Base-by-base conservation (phyloP, 2,329 filamentous ascomycete species). In the Ceratocystis cacaofunesta region DNA sequence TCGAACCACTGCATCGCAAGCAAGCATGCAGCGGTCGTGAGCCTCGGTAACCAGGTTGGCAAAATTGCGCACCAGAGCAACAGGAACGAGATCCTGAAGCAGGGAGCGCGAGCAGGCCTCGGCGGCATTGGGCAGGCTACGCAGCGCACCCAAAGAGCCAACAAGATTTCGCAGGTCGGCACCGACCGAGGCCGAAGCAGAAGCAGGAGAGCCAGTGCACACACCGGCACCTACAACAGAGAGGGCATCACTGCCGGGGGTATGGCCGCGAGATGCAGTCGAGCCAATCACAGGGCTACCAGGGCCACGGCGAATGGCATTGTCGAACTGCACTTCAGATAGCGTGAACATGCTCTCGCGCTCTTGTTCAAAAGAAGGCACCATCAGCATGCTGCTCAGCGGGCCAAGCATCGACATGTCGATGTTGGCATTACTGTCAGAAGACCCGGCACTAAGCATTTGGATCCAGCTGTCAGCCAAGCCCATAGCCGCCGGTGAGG, bases 41-140 rank as follows among this genome's bases (percentile, higher is more conserved):
- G 82, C 87, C 72, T 94, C 88, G 69, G 88, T 85, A 71, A 96
- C 88, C 83, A 95, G 91, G 76, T 90, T 89, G 71, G 89, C 89
- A 78, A 97, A 97, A 74, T 92, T 90, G 70, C 86, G 85, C 64
- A 99, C 90, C 61, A 97, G 91, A 69, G 97, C 91, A 70, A 85
- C 83, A 15, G 94, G 92, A 71, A 97, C 92, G 75, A 92, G 89
- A 72, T 96, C 91, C 90, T 90, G 96, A 66, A 97, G 85, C 68
- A 97, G 81, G 68, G 90, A 95, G 66, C 92, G 84, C 43, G 92
- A 95, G 77, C 96, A 96, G 52, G 96, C 89, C 71, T 96, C 91
- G 66, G 92, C 89, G 61, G 87, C 88, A 62, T 90, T 90, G 71
- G 80, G 80, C 71, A 81, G 83, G 70, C 79, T 79, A 69, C 90